Evolutionary conservation across 2,329 filamentous ascomycete genomes (phyloP), one percentile per base, ranked within the genome.

Genomic region (Microcyclospora pomicola): DNA sequence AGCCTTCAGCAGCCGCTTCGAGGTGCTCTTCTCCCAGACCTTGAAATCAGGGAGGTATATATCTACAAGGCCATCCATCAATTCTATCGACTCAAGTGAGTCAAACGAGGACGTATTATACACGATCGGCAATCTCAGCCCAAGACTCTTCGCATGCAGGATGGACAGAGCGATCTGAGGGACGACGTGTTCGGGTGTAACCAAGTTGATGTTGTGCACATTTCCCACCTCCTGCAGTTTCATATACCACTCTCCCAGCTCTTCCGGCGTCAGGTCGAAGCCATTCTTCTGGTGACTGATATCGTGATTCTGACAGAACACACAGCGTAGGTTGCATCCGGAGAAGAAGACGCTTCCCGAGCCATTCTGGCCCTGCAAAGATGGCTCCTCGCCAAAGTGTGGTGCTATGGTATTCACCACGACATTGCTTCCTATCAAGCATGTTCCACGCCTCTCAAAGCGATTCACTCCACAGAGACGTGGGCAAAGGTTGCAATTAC

Each of bases 11-110:
- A 91, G 62, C 9, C 82, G 68, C 49, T 72, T 78, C 14, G 80
- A 80, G 1, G 80, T 79, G 15, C 58, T 63, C 2, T 68, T 58
- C 19, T 72, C 72, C 82, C 82, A 91, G 9, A 87, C 75, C 58
- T 92, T 91, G 66, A 91, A 91, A 54, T 92, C 83, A 0, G 83
- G 80, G n/a, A 92, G 65, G 54, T 91, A 92, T 33, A 92, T 85
- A 55, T 91, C 83, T 0, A 91, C 75, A 19, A 92, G 63, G 0
- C 83, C 83, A 49, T 91, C 77, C 49, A 92, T 70, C 7, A 91
- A 65, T 42, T 75, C 61, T 1, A 92, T 64, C 1, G 79, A 85
- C 2, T 75, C 77, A 0, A 80, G 62, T 1, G 78, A 84, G 59
- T 92, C 84, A 52, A 82, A 92, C 9, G 79, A 77, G 0, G 80